These are phyloP conservation scores for Mitragyna speciosa DNA, from an alignment of 257 asterid genomes.

Conservation along the genomic window DNA sequence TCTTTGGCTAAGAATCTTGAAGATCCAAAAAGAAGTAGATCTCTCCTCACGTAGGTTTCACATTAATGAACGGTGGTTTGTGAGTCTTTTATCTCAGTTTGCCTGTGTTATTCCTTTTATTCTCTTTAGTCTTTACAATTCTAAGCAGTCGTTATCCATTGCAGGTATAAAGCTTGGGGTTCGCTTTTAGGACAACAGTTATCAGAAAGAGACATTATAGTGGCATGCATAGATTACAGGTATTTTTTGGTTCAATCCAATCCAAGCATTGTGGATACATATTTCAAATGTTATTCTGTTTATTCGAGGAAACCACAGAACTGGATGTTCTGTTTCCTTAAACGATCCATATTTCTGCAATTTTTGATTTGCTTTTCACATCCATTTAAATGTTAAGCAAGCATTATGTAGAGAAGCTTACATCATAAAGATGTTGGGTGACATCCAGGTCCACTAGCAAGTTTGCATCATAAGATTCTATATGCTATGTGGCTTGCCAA, in stretches of 20 bases:
- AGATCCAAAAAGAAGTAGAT: not conserved
- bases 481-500: too few relatives aligned
- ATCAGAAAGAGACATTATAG: conserved; percentile 90
- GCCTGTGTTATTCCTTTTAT: not conserved
- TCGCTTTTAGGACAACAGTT: conserved; percentile 87
- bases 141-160: conserved; percentile 21
- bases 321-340: not conserved
- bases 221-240: conserved; percentile 99
- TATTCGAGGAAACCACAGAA: not conserved
- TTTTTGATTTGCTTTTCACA: not conserved
- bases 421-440: too few relatives aligned
- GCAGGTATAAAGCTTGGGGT: conserved; percentile 99
- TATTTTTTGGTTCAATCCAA: conserved; percentile 24
- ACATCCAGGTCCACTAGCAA: too few relatives aligned
- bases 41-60: not conserved
- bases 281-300: not conserved
- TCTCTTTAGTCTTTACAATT: conserved; percentile 1
- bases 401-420: not conserved
- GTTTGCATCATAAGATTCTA: too few relatives aligned
- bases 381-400: not conserved
- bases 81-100: not conserved
- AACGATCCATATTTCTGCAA: not conserved
- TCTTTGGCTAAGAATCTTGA: not conserved
- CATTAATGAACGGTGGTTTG: not conserved
- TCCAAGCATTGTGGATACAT: not conserved